A percentile compares a stretch with the other conserved stretches of the same genome.
Conservation (phyloP, 2,329 filamentous ascomycete genomes). For the Fusarium sp. region DNA sequence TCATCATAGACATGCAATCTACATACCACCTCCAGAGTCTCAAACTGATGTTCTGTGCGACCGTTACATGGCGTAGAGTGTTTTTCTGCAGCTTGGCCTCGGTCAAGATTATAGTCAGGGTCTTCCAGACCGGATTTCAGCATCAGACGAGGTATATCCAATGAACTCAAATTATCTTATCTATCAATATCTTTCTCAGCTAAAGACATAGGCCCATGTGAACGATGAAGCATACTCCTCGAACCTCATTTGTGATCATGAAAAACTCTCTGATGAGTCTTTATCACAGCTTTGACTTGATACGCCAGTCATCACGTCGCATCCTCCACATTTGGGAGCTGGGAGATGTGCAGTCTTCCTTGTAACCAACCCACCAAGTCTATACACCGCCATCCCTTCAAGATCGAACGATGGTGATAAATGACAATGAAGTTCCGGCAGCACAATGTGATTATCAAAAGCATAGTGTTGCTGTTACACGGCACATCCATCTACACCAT, state of each 20-base stretch:
- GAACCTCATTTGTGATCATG: neutral
- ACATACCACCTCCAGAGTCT: neutral
- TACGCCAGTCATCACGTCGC: neutral
- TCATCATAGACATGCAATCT: constrained; percentile 3
- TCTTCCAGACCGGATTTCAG: constrained; percentile 25
- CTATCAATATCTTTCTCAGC: constrained; percentile 7
- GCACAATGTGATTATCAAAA: constrained; percentile 6
- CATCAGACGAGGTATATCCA: constrained; percentile 11
- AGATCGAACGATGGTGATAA: constrained; percentile 26
- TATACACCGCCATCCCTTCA: constrained; percentile 27
- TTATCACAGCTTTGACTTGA: neutral
- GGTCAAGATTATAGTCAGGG: constrained; percentile 18
- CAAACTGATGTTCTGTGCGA: constrained; percentile 5
- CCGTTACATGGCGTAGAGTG: neutral
- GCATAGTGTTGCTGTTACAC: neutral
- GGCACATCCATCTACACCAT: constrained; percentile 19
- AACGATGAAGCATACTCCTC: constrained; percentile 1
- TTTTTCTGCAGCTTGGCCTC: constrained; percentile 20
- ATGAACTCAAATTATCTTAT: constrained; percentile 35
- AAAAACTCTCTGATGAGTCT: neutral
- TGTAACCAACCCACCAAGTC: neutral
- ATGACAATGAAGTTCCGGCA: constrained; percentile 8
- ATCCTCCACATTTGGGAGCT: constrained; percentile 2
- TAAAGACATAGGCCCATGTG: neutral
- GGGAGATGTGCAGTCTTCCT: neutral